These are phyloP conservation scores for Chaetomium globosum DNA, from an alignment of 2,329 filamentous ascomycete genomes.

Conservation along the genomic window DNA sequence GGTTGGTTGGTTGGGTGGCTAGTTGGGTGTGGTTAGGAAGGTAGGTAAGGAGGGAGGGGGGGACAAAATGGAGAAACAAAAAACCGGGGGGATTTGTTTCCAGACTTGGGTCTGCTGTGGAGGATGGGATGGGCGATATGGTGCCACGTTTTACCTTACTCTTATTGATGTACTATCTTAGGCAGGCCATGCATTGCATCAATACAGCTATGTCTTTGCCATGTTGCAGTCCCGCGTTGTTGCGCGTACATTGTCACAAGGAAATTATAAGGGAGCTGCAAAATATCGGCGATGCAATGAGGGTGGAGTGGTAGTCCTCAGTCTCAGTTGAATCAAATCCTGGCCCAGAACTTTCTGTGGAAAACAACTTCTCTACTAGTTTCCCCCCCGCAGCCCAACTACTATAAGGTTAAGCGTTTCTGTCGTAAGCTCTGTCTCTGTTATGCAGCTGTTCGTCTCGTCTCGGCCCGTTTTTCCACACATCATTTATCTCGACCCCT, in stretches of 20 bases:
- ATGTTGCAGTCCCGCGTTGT: background rate
- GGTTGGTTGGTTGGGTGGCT: background rate
- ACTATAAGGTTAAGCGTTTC: background rate
- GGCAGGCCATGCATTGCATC: constrained; percentile 7
- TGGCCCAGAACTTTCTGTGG: background rate
- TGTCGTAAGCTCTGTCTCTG: background rate
- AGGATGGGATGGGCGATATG: background rate
- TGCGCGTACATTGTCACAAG: no score
- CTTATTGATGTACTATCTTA: constrained; percentile 15
- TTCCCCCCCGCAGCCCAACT: no score
- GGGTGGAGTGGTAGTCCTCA: background rate
- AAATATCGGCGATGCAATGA: background rate
- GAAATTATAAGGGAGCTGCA: background rate
- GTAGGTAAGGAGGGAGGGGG: background rate
- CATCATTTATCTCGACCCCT: background rate
- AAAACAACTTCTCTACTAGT: background rate
- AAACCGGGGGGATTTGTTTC: background rate
- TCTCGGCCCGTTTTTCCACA: background rate
- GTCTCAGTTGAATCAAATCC: constrained; percentile 3
- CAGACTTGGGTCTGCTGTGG: background rate
- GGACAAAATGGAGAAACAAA: constrained; percentile 1
- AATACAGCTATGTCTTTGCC: background rate
- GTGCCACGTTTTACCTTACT: constrained; percentile 12
- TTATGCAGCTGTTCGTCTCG: background rate
- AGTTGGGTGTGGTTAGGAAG: no score